phyloP scores from a whole-genome alignment of 345 rosid genomes.

The Abelmoschus esculentus region DNA sequence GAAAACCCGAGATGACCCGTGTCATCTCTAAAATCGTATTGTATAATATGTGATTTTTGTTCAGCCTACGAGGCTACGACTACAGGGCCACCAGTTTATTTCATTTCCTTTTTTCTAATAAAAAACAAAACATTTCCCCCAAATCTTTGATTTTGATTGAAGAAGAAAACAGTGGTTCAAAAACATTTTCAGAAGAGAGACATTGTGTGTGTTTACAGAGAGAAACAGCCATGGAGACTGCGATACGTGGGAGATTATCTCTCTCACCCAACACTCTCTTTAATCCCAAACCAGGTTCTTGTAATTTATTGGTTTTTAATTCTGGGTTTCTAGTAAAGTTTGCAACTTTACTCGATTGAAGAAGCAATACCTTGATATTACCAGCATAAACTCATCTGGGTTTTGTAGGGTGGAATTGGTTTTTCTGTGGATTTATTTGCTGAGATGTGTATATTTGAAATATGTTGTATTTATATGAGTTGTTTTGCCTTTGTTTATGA shows the following conservation, averaged over 20 bases:
- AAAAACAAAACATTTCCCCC: too few species aligned
- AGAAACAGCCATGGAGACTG: conserved; percentile 47
- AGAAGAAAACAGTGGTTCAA: neutral
- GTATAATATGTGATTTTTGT: too few species aligned
- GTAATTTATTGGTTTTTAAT: neutral
- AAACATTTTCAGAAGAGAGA: neutral
- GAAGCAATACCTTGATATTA: neutral
- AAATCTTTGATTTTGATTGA: too few species aligned
- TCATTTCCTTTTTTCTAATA: too few species aligned
- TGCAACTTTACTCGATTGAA: conserved; percentile 3
- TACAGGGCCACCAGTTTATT: too few species aligned
- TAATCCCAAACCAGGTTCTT: conserved; percentile 53
- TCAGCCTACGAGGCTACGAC: too few species aligned
- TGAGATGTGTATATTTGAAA: neutral
- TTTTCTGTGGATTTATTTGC: neutral
- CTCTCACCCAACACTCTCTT: conserved; percentile 62
- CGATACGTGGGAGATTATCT: conserved; percentile 65
- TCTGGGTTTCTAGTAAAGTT: neutral
- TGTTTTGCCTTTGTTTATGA: too few species aligned
- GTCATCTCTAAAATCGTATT: too few species aligned
- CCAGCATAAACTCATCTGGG: conserved; percentile 2
- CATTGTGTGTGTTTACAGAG: neutral
- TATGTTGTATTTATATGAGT: neutral
- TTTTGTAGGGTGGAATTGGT: neutral
- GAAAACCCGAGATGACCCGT: too few species aligned